Percentiles rank a stretch among this genome's conserved stretches.
Conservation (phyloP, 805 yeast species). For the Kodamaea neixiangensis region DNA sequence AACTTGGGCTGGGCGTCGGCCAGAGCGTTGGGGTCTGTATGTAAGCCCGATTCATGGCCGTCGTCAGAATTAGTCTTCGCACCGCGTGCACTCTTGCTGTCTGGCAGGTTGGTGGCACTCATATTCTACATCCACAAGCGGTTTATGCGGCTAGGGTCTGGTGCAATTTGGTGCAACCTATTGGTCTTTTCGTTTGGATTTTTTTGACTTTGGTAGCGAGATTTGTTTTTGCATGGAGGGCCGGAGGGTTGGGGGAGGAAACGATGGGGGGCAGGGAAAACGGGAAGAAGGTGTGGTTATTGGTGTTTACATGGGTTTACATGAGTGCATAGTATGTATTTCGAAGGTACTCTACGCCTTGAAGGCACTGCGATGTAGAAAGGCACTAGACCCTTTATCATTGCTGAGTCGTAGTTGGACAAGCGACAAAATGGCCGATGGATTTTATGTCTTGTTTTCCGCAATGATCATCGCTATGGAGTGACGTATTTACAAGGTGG, state of each 20-base stretch:
- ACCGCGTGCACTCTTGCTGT: background rate
- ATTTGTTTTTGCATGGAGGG: background rate
- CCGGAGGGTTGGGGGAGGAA: too few species aligned
- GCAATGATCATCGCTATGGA: constrained; percentile 6
- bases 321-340: too few species aligned
- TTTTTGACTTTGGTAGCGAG: background rate
- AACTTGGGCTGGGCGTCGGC: constrained; percentile 21
- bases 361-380: too few species aligned
- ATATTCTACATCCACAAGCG: background rate
- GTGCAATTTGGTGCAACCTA: background rate
- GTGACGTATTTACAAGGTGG: background rate
- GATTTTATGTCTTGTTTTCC: background rate
- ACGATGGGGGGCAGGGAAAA: background rate
- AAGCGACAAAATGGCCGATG: constrained; percentile 1
- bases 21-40: background rate
- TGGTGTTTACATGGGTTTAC: too few species aligned
- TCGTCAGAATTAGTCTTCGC: background rate
- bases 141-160: background rate
- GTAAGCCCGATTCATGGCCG: background rate
- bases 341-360: too few species aligned
- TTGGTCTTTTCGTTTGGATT: background rate
- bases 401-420: background rate
- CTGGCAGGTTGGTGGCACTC: constrained; percentile 7
- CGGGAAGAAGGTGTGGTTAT: too few species aligned
- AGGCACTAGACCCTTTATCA: too few species aligned